phyloP scores from a whole-genome alignment of 2,329 filamentous ascomycete genomes.

The Kalmusia sp. region DNA sequence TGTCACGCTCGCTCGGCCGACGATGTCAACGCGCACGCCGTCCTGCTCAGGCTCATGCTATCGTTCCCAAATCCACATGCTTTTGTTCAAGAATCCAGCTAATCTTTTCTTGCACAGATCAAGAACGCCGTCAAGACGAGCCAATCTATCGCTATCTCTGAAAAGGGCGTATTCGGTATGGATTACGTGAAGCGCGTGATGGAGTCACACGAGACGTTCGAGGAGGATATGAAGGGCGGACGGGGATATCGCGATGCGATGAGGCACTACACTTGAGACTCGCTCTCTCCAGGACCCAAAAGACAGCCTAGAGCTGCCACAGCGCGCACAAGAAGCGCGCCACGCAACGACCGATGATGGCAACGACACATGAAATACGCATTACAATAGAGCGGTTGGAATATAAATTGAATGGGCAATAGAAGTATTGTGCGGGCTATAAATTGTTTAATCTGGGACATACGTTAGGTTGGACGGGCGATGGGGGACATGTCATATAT shows the following conservation, averaged over 20 bases:
- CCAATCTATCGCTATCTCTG: conserved; percentile 81
- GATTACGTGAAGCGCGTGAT: conserved; percentile 80
- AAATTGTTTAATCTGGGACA: neutral
- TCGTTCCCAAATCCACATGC: too few relatives aligned
- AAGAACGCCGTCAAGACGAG: conserved; percentile 87
- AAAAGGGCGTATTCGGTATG: conserved; percentile 75
- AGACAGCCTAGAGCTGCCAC: too few relatives aligned
- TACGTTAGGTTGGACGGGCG: neutral
- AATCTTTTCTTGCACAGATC: conserved; percentile 65
- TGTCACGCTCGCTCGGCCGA: neutral
- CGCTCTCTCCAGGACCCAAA: too few relatives aligned
- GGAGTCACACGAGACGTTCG: conserved; percentile 84
- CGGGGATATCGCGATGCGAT: conserved; percentile 83
- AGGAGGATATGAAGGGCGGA: conserved; percentile 82
- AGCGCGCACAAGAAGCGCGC: too few relatives aligned
- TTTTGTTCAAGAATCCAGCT: conserved; percentile 9
- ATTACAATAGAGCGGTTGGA: too few relatives aligned
- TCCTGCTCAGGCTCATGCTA: too few relatives aligned
- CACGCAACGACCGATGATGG: too few relatives aligned
- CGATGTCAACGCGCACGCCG: neutral
- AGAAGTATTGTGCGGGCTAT: too few relatives aligned
- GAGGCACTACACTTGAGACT: conserved; percentile 72
- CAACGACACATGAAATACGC: too few relatives aligned
- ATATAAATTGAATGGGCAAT: too few relatives aligned
- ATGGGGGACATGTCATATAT: neutral